phyloP scores from a whole-genome alignment of 345 rosid species.

The Gossypium anomalum region DNA sequence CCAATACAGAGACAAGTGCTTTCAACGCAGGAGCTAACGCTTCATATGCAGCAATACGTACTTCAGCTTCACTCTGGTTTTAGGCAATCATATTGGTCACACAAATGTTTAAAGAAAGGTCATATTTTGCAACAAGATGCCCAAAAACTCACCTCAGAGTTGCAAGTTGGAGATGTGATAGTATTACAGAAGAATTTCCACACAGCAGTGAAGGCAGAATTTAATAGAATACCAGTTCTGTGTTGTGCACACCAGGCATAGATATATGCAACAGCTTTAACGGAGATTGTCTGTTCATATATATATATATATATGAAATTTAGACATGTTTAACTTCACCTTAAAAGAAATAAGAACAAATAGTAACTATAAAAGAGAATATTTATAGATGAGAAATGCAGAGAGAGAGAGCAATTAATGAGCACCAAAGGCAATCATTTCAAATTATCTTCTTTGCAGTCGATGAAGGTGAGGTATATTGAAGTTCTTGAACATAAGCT shows the following conservation, averaged over 20 bases:
- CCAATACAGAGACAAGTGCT: constrained; percentile 43
- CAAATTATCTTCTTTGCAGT: background rate
- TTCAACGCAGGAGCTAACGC: constrained; percentile 54
- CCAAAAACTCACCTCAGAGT: constrained; percentile 56
- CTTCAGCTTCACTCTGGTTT: constrained; percentile 66
- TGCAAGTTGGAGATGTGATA: constrained; percentile 38
- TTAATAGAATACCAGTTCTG: constrained; percentile 37
- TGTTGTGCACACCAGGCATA: constrained; percentile 50
- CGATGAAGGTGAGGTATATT: background rate
- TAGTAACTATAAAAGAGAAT: background rate
- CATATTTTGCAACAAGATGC: constrained; percentile 9
- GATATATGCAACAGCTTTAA: constrained; percentile 56
- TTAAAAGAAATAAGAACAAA: background rate
- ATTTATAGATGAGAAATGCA: background rate
- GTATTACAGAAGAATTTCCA: constrained; percentile 64
- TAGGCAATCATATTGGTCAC: constrained; percentile 23
- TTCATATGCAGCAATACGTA: constrained; percentile 75
- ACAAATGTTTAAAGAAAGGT: background rate
- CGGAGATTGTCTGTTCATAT: constrained; percentile 50
- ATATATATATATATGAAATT: constrained; percentile 26
- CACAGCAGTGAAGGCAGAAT: constrained; percentile 44
- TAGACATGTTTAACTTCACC: background rate
- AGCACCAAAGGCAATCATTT: background rate
- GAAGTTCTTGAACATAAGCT: background rate
- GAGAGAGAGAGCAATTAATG: background rate